Evolutionary conservation across 805 yeast species (phyloP).

Genomic region (Wickerhamomyces bisporus): DNA sequence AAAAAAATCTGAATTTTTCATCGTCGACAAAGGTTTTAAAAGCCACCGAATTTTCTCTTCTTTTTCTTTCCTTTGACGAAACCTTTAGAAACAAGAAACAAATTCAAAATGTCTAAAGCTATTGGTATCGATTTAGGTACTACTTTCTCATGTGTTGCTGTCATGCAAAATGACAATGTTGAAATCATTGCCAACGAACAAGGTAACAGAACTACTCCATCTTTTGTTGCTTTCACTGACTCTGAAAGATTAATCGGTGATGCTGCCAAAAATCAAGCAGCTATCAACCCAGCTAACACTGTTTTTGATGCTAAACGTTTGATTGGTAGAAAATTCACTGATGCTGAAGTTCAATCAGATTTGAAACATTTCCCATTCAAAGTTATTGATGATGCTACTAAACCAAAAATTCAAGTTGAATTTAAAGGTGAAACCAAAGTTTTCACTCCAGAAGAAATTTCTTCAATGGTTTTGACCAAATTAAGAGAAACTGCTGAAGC

Average conservation of each 20-base stretch:
- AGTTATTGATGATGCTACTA: slow-evolving; percentile 65
- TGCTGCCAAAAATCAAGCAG: slow-evolving; percentile 90
- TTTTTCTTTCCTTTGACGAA: background rate
- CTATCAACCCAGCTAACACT: slow-evolving; percentile 87
- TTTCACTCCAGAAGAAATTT: slow-evolving; percentile 91
- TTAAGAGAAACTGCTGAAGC: slow-evolving; percentile 50
- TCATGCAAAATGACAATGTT: slow-evolving; percentile 84
- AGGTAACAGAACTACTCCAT: slow-evolving; percentile 97
- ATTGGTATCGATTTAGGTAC: slow-evolving; percentile 74
- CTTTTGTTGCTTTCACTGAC: slow-evolving; percentile 91
- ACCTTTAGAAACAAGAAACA: background rate
- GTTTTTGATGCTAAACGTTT: slow-evolving; percentile 89
- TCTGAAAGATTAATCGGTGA: slow-evolving; percentile 47
- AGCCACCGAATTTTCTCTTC: slow-evolving; percentile 1
- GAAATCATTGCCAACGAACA: slow-evolving; percentile 97
- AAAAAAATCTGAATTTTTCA: slow-evolving; percentile 4
- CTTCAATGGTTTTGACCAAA: slow-evolving; percentile 86
- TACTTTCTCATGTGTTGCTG: slow-evolving; percentile 94
- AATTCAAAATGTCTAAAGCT: slow-evolving; percentile 14
- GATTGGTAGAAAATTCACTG: slow-evolving; percentile 84
- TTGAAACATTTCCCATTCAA: slow-evolving; percentile 81
- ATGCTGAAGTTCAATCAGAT: slow-evolving; percentile 73
- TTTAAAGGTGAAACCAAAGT: slow-evolving; percentile 69
- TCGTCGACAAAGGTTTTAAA: slow-evolving; percentile 1
- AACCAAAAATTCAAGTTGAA: slow-evolving; percentile 45